A percentile compares a stretch with the other conserved stretches of the same genome.
phyloP scores from a whole-genome alignment of 2,329 filamentous ascomycete species.

The Nannizziopsis barbatae region DNA sequence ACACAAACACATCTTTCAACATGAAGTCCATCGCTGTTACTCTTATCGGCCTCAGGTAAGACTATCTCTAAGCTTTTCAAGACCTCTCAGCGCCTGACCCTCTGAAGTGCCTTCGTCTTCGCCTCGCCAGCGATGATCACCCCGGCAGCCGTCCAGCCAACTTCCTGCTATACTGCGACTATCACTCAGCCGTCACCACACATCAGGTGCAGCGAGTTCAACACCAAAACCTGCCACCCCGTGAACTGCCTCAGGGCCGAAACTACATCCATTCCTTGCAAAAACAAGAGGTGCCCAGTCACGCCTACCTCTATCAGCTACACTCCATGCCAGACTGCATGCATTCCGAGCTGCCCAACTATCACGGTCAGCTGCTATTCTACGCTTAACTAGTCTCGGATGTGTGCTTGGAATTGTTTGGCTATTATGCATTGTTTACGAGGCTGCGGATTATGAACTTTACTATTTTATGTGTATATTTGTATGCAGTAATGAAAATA shows the following conservation, averaged over 20 bases:
- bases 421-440: too few relatives aligned
- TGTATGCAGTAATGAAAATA: too few relatives aligned
- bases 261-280: constrained; percentile 13
- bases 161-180: constrained; percentile 10
- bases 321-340: constrained; percentile 11
- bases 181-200: constrained; percentile 4
- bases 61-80: background rate
- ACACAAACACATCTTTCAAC: background rate
- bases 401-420: background rate
- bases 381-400: background rate
- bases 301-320: constrained; percentile 10
- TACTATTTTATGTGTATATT: too few relatives aligned
- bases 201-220: constrained; percentile 2
- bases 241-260: constrained; percentile 11
- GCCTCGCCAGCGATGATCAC: constrained; percentile 5
- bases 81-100: background rate
- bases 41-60: constrained; percentile 6
- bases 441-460: background rate
- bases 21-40: constrained; percentile 1
- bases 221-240: constrained; percentile 4
- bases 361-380: constrained; percentile 9
- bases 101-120: constrained; percentile 5
- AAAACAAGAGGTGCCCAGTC: constrained; percentile 6
- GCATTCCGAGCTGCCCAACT: constrained; percentile 13
- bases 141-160: background rate